Evolutionary conservation across 805 yeast species (phyloP).

Genomic region (Monosporozyma yasuniensis): DNA sequence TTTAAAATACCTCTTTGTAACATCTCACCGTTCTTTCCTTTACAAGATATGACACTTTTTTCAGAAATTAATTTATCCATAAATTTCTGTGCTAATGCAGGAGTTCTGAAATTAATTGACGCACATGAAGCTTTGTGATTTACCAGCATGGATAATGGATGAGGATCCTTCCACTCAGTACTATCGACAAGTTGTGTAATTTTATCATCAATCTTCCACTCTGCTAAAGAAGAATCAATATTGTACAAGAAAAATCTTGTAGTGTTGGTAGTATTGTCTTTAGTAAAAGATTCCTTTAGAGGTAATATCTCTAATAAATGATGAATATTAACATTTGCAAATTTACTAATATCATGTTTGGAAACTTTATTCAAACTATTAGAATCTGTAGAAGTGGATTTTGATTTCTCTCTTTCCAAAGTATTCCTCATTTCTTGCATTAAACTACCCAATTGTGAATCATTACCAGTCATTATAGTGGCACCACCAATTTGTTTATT

Average conservation of each 20-base stretch:
- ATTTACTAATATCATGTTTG: neutral
- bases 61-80: conserved; percentile 3
- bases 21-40: neutral
- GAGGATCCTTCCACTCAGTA: conserved; percentile 16
- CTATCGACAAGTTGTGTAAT: conserved; percentile 33
- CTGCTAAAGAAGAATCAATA: conserved; percentile 55
- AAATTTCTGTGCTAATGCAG: conserved; percentile 10
- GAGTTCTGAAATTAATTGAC: conserved; percentile 18
- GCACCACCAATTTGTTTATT: conserved; percentile 36
- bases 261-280: conserved; percentile 29
- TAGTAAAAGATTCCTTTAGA: conserved; percentile 46
- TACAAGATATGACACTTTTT: conserved; percentile 3
- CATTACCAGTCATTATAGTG: conserved; percentile 21
- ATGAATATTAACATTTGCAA: neutral
- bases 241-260: conserved; percentile 70
- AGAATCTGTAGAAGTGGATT: neutral
- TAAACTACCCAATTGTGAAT: conserved; percentile 42
- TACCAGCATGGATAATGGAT: conserved; percentile 14
- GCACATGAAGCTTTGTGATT: conserved; percentile 24
- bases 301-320: conserved; percentile 57
- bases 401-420: neutral
- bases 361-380: neutral
- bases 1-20: conserved; percentile 15
- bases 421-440: conserved; percentile 34
- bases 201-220: conserved; percentile 45